Base-by-base conservation (phyloP, 1,139 yeast genomes). In the Taphrina deformans region DNA sequence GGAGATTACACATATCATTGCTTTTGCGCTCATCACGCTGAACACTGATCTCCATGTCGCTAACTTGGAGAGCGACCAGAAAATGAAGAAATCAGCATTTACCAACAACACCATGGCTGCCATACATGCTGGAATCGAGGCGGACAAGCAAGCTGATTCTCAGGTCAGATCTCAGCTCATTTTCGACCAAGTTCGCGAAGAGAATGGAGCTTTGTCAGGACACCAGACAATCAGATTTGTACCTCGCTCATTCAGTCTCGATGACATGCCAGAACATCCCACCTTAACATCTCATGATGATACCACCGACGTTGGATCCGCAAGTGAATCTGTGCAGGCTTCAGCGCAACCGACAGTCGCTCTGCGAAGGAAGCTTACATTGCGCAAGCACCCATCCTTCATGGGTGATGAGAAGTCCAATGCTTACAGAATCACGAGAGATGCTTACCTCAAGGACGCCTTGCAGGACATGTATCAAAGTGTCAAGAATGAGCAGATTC, bases 21-120 rank as follows among this genome's bases (percentile, higher is more conserved):
- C 89, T 50, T 90, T 89, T 76, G 83, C 92, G 7, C 79, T 90
- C 70, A 80, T 90, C 65, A 80, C 90, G 66, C 79, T 89, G 65
- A 90, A 90, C 67, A 76, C 79, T 1, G 80, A 77, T 66, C 72
- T 73, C 26, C 77, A 77, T 65, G 71, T 73, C 50, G 76, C 75
- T 31, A 72, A 73, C 53, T 62, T 69, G 10, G 69, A 71, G 14
- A 55, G 69, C 46, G 52, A 35, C 69, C 72, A 69, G 76, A 79
- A 70, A 76, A 81, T 74, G 77, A 74, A 70, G 64, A 70, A 71
- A 70, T 73, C 69, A 59, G 76, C 69, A 66, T 77, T 67, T 65
- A 73, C 64, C 66, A 74, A 67, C 41, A 72, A 69, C 45, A 73
- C 75, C 1, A 27, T 61, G 46, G 29, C 45, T 2, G 65, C 65